phyloP scores from a whole-genome alignment of 2,329 filamentous ascomycete genomes.

The Metarhizium guizhouense region DNA sequence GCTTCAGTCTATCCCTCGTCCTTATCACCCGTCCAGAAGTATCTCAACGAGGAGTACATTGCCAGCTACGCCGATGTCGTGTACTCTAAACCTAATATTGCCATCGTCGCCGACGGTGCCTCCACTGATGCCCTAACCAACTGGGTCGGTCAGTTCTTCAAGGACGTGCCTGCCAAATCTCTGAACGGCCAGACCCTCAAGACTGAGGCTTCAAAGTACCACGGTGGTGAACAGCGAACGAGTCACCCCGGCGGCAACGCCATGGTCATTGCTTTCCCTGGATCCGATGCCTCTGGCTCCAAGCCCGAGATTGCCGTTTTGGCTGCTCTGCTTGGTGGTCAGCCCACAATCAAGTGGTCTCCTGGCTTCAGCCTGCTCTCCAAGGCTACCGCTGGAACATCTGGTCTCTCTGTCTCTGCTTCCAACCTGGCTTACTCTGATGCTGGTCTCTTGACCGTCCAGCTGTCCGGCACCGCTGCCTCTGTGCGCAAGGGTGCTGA shows the following conservation, averaged over 20 bases:
- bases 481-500: constrained; percentile 67
- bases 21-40: constrained; percentile 65
- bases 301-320: constrained; percentile 89
- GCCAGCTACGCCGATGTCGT: constrained; percentile 67
- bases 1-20: constrained; percentile 64
- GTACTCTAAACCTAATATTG: constrained; percentile 85
- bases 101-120: constrained; percentile 83
- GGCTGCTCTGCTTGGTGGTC: constrained; percentile 77
- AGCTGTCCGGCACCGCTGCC: constrained; percentile 65
- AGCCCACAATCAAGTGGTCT: constrained; percentile 92
- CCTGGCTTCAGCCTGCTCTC: constrained; percentile 84
- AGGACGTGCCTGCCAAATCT: constrained; percentile 50
- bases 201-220: constrained; percentile 70
- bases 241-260: constrained; percentile 70
- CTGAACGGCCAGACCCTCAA: constrained; percentile 44
- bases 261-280: constrained; percentile 85
- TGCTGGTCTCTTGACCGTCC: constrained; percentile 79
- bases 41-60: constrained; percentile 68
- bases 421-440: constrained; percentile 85
- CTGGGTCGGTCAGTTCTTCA: constrained; percentile 93
- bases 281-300: constrained; percentile 70
- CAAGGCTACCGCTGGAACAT: constrained; percentile 61
- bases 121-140: constrained; percentile 67
- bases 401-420: constrained; percentile 61
- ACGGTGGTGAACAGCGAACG: constrained; percentile 88